A percentile compares a stretch with the other conserved stretches of the same genome.
These are phyloP conservation scores for Arthromyces matolae DNA, from an alignment of 768 basidiomycete species.

Conservation along the genomic window DNA sequence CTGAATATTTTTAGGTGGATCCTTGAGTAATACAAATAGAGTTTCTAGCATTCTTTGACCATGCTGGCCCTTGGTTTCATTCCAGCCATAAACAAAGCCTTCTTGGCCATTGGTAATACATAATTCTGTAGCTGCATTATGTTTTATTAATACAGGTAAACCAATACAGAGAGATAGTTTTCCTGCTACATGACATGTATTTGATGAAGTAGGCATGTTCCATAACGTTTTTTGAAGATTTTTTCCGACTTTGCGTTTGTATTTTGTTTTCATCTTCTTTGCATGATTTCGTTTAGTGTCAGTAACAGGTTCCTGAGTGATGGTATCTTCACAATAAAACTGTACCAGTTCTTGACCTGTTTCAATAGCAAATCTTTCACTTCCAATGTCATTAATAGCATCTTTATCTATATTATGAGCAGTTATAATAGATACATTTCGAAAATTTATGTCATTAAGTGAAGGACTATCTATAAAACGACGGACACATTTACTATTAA, in stretches of 20 bases:
- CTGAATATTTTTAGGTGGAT: neutral
- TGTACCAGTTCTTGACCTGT: constrained; percentile 19
- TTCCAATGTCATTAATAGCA: constrained; percentile 31
- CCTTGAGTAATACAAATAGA: neutral
- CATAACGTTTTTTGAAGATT: too few relatives aligned
- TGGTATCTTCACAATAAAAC: constrained; percentile 16
- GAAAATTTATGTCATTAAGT: constrained; percentile 16
- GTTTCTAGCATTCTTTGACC: neutral
- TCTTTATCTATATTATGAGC: constrained; percentile 34
- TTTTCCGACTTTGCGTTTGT: too few relatives aligned
- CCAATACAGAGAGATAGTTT: neutral
- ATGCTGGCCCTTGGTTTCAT: neutral
- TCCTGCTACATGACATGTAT: neutral
- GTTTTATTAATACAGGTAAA: neutral
- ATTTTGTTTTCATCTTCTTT: too few relatives aligned
- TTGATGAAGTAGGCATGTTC: too few relatives aligned
- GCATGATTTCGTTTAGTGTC: too few relatives aligned
- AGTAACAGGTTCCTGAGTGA: too few relatives aligned
- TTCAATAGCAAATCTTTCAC: constrained; percentile 30
- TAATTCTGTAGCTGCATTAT: too few relatives aligned
- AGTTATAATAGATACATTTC: constrained; percentile 37
- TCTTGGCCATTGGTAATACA: neutral
- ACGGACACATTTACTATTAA: too few relatives aligned
- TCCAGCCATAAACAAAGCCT: neutral
- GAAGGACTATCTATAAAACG: constrained; percentile 24